phyloP scores from a whole-genome alignment of 768 basidiomycete genomes.

The Boletus subparvulus region DNA sequence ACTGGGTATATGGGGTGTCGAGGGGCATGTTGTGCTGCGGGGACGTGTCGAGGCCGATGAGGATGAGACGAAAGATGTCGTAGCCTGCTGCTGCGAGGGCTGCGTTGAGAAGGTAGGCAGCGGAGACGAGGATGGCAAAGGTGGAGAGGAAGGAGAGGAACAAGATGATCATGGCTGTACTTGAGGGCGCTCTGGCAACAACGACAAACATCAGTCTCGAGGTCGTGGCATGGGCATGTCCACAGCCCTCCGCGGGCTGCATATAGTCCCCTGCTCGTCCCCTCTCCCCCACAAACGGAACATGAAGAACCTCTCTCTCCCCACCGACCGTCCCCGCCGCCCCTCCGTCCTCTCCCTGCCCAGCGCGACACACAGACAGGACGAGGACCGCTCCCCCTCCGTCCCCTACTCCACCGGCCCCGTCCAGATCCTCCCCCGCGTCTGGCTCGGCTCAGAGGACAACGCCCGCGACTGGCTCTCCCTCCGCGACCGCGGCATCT shows the following conservation, averaged over 20 bases:
- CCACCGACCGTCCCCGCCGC: constrained; percentile 49
- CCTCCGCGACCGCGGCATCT: constrained; percentile 70
- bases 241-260: constrained; percentile 58
- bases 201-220: neutral
- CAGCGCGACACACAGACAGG: constrained; percentile 52
- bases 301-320: constrained; percentile 22
- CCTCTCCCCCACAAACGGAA: constrained; percentile 28
- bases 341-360: constrained; percentile 74
- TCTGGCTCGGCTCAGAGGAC: constrained; percentile 92
- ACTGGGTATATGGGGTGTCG: constrained; percentile 35
- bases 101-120: constrained; percentile 41
- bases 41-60: constrained; percentile 48
- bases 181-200: neutral
- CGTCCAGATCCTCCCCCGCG: constrained; percentile 76
- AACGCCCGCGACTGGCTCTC: constrained; percentile 81
- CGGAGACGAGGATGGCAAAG: constrained; percentile 46
- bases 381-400: constrained; percentile 59
- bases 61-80: constrained; percentile 58
- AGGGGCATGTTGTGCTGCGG: constrained; percentile 13
- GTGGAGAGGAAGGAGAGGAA: constrained; percentile 50
- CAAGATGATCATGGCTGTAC: constrained; percentile 34
- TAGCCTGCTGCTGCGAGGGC: constrained; percentile 55
- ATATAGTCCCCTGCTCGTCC: constrained; percentile 39
- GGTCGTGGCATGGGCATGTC: constrained; percentile 35
- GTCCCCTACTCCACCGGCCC: constrained; percentile 81